Evolutionary conservation across 2,329 filamentous ascomycete genomes (phyloP), one percentile per base, ranked within the genome.

Genomic region (Aureobasidium sp.): DNA sequence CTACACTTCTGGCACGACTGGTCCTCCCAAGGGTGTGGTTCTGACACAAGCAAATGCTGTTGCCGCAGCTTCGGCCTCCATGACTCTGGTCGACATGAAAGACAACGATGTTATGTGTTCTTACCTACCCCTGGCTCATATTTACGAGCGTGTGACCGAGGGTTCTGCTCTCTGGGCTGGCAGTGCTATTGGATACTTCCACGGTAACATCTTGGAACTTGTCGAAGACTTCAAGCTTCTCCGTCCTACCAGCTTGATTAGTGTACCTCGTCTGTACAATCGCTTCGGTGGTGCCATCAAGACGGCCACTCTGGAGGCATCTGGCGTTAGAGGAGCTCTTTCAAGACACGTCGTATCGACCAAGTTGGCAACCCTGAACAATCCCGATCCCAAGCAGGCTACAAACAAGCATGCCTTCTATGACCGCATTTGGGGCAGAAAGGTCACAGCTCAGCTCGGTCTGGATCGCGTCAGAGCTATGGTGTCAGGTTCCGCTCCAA

Each of bases 121-220:
- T 0, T 99, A 97, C 74, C 82, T 99, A 55, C 94, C 94, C 0
- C 78, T 96, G 40, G 94, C 94, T 10, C 94, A 99, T 72, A 97
- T 99, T 68, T 96, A 90, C 73, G 89, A 92, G 65, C 87, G 94
- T 60, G 80, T 96, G 66, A 79, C 86, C 42, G 94, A 99, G 71
- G 88, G 95, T 71, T 78, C 80, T 3, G 82, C 84, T 15, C 78
- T 96, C 17, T 84, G 87, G 68, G 80, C 83, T 57, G 92, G 90
- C 59, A 84, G 83, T 35, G 78, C 84, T 9, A 85, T 96, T 67
- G 94, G 93, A 13, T 99, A 93, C 74, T 99, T 96, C 82, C 90
- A 94, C 67, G 94, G 94, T 59, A 90, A 96, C 70, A 87, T 96
- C 64, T 71, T 88, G 13, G 88, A 89, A 64, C 78, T 99, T 19